Evolutionary conservation across 176 grass and related monocot species (phyloP), one percentile per base, ranked within the genome.

Genomic region (Panicum miliaceum): DNA sequence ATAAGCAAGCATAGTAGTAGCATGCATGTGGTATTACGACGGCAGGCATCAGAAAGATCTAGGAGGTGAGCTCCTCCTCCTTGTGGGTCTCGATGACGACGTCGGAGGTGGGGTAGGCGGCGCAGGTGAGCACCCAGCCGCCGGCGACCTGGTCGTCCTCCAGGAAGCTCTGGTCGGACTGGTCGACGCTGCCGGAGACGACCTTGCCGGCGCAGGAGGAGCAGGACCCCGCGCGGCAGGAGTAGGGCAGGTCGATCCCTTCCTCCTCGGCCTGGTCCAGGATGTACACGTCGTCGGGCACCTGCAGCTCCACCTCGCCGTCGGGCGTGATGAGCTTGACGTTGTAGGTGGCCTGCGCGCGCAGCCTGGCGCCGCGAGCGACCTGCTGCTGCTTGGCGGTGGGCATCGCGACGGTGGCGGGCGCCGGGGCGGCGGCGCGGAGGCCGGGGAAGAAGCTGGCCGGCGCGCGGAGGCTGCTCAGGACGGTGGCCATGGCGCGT

Each of bases 51-150:
- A n/a, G n/a, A n/a, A n/a, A n/a, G n/a, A n/a, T n/a, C n/a, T n/a
- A n/a, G 29, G 29, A 32, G 57, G 29, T 7, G 32, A 40, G 64
- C 41, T 92, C 92, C 19, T 92, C 92, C 92, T 97, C 92, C 90
- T 92, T 91, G 88, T 97, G 92, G 36, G 94, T 97, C 88, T 94
- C 73, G 81, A 97, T 92, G 86, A 94, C 90, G 37, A 97, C 2
- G 84, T 97, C 86, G 51, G 90, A 89, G 3, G 27, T 62, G 8
- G 94, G 90, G 88, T 92, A 92, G 3, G 94, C 94, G 25, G 15
- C 42, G 81, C 92, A 97, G 77, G 92, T 97, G 73, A 97, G 90
- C 57, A 94, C 92, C 71, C 52, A 97, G 0, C 94, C 86, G 22
- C 4, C 8, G 2, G 0, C 19, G 0, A 92, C 37, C 90, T 97